Evolutionary conservation across 345 rosid species (phyloP), one percentile per base, ranked within the genome.

Genomic region (Eutrema japonicum): DNA sequence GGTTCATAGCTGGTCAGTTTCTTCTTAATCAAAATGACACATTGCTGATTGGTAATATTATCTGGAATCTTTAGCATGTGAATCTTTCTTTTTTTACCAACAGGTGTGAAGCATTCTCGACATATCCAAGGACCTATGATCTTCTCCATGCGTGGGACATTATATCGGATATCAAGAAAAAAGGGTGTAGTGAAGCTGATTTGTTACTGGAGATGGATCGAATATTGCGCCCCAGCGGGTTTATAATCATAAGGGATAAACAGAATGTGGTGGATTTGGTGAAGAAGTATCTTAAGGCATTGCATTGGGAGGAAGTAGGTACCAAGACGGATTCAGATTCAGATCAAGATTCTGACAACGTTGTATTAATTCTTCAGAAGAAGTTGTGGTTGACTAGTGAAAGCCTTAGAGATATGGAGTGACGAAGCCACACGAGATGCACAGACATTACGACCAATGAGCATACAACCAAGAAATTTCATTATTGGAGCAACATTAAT

Each of bases 21-120:
- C 68, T 16, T 6, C 33, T 52, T 30, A 8, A 13, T n/a, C 53
- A 30, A 12, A 66, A 53, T 8, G 0, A n/a, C 4, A 40, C 32
- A 10, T 14, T 42, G 8, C 18, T 6, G 5, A n/a, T 47, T 54
- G 33, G 8, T 40, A 27, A n/a, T 46, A 7, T 46, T 14, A 22
- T 22, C 26, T 22, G 26, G 26, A 33, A 6, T 49, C 33, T 26
- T 18, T 13, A 27, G 26, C 42, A 37, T 68, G 51, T 51, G 13
- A 12, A n/a, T 43, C 38, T 8, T 14, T 9, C 2, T 35, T 47
- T 55, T 9, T 42, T n/a, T 54, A 6, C 29, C 3, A 22, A 52
- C 83, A 89, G 92, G 98, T 92, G 95, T 60, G 95, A 92, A 76
- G 86, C 98, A 64, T 88, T 46, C 56, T 92, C 95, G 16, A 87